A percentile compares a stretch with the other conserved stretches of the same genome.
Evolutionary conservation across 139 green algal species (phyloP).

Genomic region (Penium margaritaceum): DNA sequence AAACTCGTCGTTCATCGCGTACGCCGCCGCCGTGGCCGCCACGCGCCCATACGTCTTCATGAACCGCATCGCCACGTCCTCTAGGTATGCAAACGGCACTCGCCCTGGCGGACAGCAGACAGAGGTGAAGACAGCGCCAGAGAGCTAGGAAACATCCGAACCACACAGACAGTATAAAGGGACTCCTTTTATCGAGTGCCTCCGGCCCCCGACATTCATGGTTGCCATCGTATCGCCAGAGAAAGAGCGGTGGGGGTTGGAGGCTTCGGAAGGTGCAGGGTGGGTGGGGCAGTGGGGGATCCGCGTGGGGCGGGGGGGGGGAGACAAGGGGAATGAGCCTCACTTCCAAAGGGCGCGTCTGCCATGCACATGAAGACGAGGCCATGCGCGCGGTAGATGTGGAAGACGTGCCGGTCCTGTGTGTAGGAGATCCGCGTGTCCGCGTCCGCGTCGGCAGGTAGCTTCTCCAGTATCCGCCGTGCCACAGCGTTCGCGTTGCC

Average conservation of each 20-base stretch:
- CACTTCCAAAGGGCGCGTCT: slow-evolving; percentile 62
- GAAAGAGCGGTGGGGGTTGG: too few species aligned
- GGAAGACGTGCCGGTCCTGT: slow-evolving; percentile 80
- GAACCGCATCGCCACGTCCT: slow-evolving; percentile 73
- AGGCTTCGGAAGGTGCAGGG: too few species aligned
- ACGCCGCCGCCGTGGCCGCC: slow-evolving; percentile 66
- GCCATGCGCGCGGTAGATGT: slow-evolving; percentile 65
- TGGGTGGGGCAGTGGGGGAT: too few species aligned
- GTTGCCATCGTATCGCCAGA: too few species aligned
- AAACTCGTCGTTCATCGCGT: slow-evolving; percentile 80
- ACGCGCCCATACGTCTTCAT: slow-evolving; percentile 52
- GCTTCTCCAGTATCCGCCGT: slow-evolving; percentile 66
- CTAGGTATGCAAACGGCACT: slow-evolving; percentile 82
- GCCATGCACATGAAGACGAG: slow-evolving; percentile 81
- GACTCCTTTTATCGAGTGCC: too few species aligned
- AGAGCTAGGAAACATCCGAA: too few species aligned
- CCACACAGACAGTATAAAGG: too few species aligned
- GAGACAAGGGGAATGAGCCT: not conserved
- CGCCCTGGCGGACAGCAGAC: slow-evolving; percentile 51
- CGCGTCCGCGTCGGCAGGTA: slow-evolving; percentile 8
- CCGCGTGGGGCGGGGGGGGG: not conserved
- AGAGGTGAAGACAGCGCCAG: too few species aligned
- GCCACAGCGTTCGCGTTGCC: slow-evolving; percentile 73
- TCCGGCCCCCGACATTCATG: too few species aligned
- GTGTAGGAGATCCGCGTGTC: slow-evolving; percentile 71